Base-by-base conservation (phyloP, 2,329 filamentous ascomycete genomes). In the Colletotrichum trifolii region DNA sequence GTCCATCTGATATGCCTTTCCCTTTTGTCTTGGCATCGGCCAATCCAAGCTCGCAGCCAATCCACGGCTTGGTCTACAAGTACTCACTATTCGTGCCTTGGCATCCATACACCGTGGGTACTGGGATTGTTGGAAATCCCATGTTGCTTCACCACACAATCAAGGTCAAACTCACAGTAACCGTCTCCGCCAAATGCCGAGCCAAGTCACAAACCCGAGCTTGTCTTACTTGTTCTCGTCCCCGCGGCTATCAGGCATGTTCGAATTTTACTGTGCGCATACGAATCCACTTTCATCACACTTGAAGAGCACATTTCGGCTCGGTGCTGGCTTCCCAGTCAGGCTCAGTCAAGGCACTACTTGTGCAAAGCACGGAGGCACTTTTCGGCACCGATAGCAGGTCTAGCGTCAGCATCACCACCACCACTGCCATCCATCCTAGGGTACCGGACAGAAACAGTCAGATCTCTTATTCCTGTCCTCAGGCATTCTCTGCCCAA, bases 151-250 rank as follows among this genome's bases (percentile, higher is more conserved):
- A 46, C 25, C 43, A 17, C 43, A 46, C 43, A 46, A 46, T 46
- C 43, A 46, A 13, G 13, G 11, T n/a, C 42, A 43, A 8, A n/a
- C 13, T 43, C 60, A 58, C 47, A 53, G 54, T 46, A 46, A 53
- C 54, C 39, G 42, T 64, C 54, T 52, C 54, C 39, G 46, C 50
- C 13, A 47, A 25, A 55, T 36, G 34, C 42, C 53, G 33, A 12
- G 54, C 50, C 59, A 46, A 17, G 13, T 43, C 34, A 50, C 17
- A 15, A 43, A 57, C 34, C 40, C 33, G 15, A n/a, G 33, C 49
- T 25, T 36, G 34, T 53, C 49, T 33, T 54, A 49, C 57, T 48
- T 47, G 49, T 53, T 54, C 40, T 36, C 8, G 35, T n/a, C 4
- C 25, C 46, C 46, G n/a, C n/a, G 46, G 55, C 15, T 58, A 50